A percentile compares a stretch with the other conserved stretches of the same genome.
phyloP scores from a whole-genome alignment of 2,329 filamentous ascomycete genomes.

The Tolypocladium ophioglossoides region DNA sequence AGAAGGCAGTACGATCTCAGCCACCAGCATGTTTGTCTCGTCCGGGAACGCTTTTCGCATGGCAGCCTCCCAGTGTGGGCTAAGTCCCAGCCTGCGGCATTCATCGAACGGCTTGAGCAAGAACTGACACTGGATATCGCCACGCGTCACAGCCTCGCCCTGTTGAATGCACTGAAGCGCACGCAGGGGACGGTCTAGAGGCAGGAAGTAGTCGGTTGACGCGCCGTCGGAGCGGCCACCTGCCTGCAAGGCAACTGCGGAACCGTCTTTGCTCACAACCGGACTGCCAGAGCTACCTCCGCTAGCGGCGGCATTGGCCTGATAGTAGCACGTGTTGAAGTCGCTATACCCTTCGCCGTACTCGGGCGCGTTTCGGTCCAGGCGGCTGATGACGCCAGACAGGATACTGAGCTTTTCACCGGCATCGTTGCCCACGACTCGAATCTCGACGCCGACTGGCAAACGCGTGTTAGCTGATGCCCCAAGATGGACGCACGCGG shows the following conservation, averaged over 20 bases:
- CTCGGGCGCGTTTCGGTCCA: conserved; percentile 94
- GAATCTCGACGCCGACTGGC: conserved; percentile 78
- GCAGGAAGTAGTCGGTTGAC: conserved; percentile 95
- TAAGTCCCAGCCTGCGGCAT: conserved; percentile 79
- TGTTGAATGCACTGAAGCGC: conserved; percentile 79
- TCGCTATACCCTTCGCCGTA: conserved; percentile 98
- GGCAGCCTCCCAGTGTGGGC: conserved; percentile 74
- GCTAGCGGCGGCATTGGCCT: conserved; percentile 92
- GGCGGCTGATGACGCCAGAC: conserved; percentile 89
- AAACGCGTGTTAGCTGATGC: not conserved
- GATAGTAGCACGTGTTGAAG: conserved; percentile 94
- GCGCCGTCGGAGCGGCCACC: conserved; percentile 90
- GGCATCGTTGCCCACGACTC: conserved; percentile 96
- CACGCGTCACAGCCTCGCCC: conserved; percentile 66
- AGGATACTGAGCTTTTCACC: conserved; percentile 97
- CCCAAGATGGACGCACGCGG: not conserved
- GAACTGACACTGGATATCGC: conserved; percentile 98
- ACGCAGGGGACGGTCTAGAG: conserved; percentile 78
- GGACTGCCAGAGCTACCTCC: conserved; percentile 97
- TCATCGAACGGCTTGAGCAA: conserved; percentile 96
- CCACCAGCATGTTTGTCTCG: conserved; percentile 94
- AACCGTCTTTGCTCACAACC: conserved; percentile 90
- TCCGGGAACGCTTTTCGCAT: conserved; percentile 77
- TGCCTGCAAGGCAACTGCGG: conserved; percentile 84
- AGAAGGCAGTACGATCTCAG: conserved; percentile 85